These are phyloP conservation scores for Noccaea bulbosa DNA, from an alignment of 345 rosid species.

Conservation along the genomic window DNA sequence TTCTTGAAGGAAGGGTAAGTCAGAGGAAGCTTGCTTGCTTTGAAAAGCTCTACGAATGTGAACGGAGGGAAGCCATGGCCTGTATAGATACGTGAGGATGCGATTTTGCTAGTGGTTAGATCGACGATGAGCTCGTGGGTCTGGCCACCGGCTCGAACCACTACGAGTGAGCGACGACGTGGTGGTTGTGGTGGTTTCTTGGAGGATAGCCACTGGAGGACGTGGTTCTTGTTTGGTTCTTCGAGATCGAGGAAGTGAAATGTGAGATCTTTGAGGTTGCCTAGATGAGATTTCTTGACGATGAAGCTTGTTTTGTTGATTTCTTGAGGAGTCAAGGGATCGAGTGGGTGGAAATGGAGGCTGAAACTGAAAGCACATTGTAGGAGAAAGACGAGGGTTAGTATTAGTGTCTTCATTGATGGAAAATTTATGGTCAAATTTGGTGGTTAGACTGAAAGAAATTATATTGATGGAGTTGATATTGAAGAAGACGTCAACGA, in stretches of 20 bases:
- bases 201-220: conserved; percentile 53
- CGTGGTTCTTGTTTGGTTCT: conserved; percentile 69
- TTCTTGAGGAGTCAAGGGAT: conserved; percentile 64
- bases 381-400: conserved; percentile 44
- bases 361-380: conserved; percentile 36
- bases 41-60: conserved; percentile 55
- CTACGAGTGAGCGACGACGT: conserved; percentile 60
- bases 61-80: conserved; percentile 72
- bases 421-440: conserved; percentile 12
- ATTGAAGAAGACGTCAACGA: conserved; percentile 28
- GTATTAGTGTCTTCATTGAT: conserved; percentile 47
- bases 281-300: conserved; percentile 49
- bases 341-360: conserved; percentile 64
- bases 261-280: conserved; percentile 52
- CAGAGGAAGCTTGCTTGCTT: conserved; percentile 57
- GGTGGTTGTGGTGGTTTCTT: conserved; percentile 25
- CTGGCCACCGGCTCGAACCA: conserved; percentile 54
- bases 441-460: not conserved
- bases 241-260: conserved; percentile 71
- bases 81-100: conserved; percentile 44
- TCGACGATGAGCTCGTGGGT: conserved; percentile 64
- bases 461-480: conserved; percentile 25
- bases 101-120: conserved; percentile 43
- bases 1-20: conserved; percentile 50
- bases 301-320: conserved; percentile 55